Base-by-base conservation (phyloP, 768 basidiomycete species). In the Pleurotus tuber-regium region DNA sequence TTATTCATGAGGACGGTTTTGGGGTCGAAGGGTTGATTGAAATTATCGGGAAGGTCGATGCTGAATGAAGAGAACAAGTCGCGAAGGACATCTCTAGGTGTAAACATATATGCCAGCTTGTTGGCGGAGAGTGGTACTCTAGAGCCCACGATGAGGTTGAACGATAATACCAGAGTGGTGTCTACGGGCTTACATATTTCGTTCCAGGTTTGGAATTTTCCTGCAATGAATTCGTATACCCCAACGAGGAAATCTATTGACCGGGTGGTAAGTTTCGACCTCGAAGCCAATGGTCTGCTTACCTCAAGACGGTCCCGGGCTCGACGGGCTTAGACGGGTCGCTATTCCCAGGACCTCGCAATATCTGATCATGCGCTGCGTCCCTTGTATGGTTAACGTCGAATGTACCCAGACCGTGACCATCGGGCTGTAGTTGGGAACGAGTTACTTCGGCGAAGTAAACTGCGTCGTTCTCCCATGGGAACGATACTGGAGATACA, bases 351-450 rank as follows among this genome's bases (percentile, higher is more conserved):
- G 31, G 7, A 21, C 19, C 11, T 1, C 8, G 5, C 21, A 26
- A 12, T n/a, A n/a, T n/a, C 9, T 29, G 19, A 48, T n/a, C 35
- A n/a, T 35, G 18, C 6, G 14, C 23, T 19, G n/a, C 25, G 9
- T 21, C 31, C 10, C 46, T 16, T 0, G 46, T 36, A 14, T 28
- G 30, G 24, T 61, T 58, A 1, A 54, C 51, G 18, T 66, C 57
- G 49, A 73, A 71, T 6, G 69, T 70, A 12, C 73, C 73, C 48
- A 69, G 66, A 4, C 72, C 73, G 14, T 53, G 63, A 3, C 73
- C 73, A 51, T 60, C 55, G 6, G 64, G 59, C 5, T 64, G 51
- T 5, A 74, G 57, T 44, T 74, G 71, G 2, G 66, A 64, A 6
- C 56, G 52, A 6, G 56, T 62, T 2, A 68, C 63, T 58, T 74